Evolutionary conservation across 148 eudicot species (phyloP).

Genomic region (Silene uniflora): DNA sequence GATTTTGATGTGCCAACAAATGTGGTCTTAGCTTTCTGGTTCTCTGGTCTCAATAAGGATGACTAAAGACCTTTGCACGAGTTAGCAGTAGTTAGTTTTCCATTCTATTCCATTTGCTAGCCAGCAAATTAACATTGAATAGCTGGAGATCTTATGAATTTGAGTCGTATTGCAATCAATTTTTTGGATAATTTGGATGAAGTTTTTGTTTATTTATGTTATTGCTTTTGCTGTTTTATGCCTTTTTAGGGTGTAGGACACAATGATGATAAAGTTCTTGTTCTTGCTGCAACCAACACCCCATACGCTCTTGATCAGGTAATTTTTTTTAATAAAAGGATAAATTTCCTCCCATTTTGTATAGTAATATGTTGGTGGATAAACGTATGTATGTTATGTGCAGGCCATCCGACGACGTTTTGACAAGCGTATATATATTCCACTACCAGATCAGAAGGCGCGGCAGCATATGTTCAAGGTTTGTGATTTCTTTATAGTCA

Average conservation of each 20-base stretch:
- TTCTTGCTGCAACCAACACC: slow-evolving; percentile 95
- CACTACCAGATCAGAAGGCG: slow-evolving; percentile 91
- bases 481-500: background rate
- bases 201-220: background rate
- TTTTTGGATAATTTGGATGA: too few species aligned
- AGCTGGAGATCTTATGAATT: background rate
- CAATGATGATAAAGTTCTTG: slow-evolving; percentile 94
- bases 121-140: background rate
- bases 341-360: background rate
- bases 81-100: background rate
- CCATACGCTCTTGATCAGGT: slow-evolving; percentile 99
- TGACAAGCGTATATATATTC: slow-evolving; percentile 97
- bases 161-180: background rate
- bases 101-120: background rate
- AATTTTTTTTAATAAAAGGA: background rate
- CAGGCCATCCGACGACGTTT: slow-evolving; percentile 94
- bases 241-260: slow-evolving; percentile 81
- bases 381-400: slow-evolving; percentile 10
- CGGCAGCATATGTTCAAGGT: slow-evolving; percentile 98
- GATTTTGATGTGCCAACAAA: background rate
- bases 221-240: background rate
- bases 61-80: background rate
- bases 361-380: background rate
- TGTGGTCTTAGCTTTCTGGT: background rate
- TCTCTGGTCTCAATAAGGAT: background rate